Percentiles rank a stretch among this genome's conserved stretches.
phyloP scores from a whole-genome alignment of 2,329 filamentous ascomycete genomes.

The Sporothrix brunneoviolacea region DNA sequence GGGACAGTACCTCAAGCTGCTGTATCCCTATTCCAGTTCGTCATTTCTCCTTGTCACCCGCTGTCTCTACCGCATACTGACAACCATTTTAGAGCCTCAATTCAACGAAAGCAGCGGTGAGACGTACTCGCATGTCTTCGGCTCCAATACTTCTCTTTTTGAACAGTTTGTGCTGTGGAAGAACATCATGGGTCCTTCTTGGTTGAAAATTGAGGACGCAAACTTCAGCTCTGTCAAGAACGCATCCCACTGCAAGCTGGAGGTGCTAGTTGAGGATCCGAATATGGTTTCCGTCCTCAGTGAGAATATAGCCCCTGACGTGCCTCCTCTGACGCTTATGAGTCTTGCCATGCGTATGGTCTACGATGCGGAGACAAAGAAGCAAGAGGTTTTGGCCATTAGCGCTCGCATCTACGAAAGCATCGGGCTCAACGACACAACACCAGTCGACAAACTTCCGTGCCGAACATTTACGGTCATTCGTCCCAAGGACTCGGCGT shows the following conservation, averaged over 20 bases:
- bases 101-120: conserved; percentile 71
- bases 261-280: conserved; percentile 74
- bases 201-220: conserved; percentile 82
- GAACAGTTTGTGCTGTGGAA: conserved; percentile 99
- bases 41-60: conserved; percentile 13
- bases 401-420: conserved; percentile 92
- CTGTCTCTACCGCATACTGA: neutral
- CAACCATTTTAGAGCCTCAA: conserved; percentile 47
- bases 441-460: conserved; percentile 78
- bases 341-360: conserved; percentile 81
- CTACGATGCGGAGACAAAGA: conserved; percentile 88
- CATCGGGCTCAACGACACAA: conserved; percentile 78
- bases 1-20: conserved; percentile 85
- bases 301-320: conserved; percentile 73
- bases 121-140: conserved; percentile 92
- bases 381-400: conserved; percentile 88
- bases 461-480: conserved; percentile 89
- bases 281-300: conserved; percentile 64
- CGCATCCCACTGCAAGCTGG: conserved; percentile 93
- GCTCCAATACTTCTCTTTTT: conserved; percentile 86
- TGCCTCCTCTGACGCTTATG: conserved; percentile 91
- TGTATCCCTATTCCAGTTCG: conserved; percentile 84
- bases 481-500: conserved; percentile 67
- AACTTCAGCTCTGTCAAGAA: conserved; percentile 83
- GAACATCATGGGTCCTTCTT: conserved; percentile 98